Evolutionary conservation across 2,329 filamentous ascomycete species (phyloP).

Genomic region (Salinomyces thailandicus): DNA sequence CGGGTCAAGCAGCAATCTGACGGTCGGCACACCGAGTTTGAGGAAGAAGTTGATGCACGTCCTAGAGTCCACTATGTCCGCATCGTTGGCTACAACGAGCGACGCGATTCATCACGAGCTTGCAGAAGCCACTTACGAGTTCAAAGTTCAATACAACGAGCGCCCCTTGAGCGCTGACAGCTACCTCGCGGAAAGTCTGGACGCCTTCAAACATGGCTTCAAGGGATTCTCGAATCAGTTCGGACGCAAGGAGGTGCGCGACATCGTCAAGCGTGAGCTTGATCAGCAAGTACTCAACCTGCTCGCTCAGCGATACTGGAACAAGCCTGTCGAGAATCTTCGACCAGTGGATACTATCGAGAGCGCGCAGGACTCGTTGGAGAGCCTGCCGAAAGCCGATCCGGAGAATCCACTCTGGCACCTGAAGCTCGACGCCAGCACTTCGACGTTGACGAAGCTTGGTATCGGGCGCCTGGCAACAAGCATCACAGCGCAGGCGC

Average conservation of each 20-base stretch:
- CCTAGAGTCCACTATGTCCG: constrained; percentile 92
- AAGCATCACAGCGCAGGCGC: constrained; percentile 76
- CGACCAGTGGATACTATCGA: constrained; percentile 33
- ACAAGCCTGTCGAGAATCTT: constrained; percentile 85
- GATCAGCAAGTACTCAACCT: constrained; percentile 92
- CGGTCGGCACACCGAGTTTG: constrained; percentile 73
- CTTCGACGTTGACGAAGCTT: constrained; percentile 81
- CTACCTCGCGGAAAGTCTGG: constrained; percentile 87
- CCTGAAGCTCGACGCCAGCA: constrained; percentile 84
- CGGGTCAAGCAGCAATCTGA: constrained; percentile 59
- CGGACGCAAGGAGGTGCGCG: constrained; percentile 76
- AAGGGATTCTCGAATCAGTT: constrained; percentile 87
- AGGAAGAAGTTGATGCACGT: constrained; percentile 96
- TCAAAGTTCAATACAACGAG: constrained; percentile 99
- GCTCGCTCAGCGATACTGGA: constrained; percentile 92
- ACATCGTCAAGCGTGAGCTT: constrained; percentile 80
- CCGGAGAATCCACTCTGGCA: constrained; percentile 84
- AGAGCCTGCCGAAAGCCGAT: constrained; percentile 76
- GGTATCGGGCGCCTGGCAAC: constrained; percentile 89
- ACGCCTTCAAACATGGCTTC: constrained; percentile 96
- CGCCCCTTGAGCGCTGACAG: constrained; percentile 88
- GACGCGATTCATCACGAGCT: constrained; percentile 91
- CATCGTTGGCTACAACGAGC: constrained; percentile 76
- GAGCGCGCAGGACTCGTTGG: constrained; percentile 21
- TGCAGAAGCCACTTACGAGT: constrained; percentile 94